Evolutionary conservation across 208 protist species (phyloP), one percentile per base, ranked within the genome.

Genomic region (Porcisia hertigi): DNA sequence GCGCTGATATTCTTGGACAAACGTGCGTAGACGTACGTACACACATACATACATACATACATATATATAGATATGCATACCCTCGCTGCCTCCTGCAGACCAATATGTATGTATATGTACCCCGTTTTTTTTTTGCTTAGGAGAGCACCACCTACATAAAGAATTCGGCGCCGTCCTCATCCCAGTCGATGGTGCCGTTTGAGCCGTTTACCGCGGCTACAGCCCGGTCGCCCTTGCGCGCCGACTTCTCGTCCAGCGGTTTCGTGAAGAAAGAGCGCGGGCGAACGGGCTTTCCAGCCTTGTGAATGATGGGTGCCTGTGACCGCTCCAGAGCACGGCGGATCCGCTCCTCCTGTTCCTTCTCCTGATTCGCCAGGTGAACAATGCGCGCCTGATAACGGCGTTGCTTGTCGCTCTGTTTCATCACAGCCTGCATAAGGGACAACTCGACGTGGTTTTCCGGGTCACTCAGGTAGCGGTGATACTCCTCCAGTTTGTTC

Each of bases 401-500:
- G 3, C 95, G 87, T 79, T 97, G 86, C 87, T 96, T 96, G 78
- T 97, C 93, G 70, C 88, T 88, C 11, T 85, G 79, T 82, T 96
- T 98, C 78, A 96, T 91, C 25, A 96, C 86, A 20, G 81, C 71
- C 76, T 87, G 80, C 59, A 97, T 90, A 25, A 96, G 78, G 6
- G 86, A 52, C 25, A 88, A 73, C n/a, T 94, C 91, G 45, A 95
- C 83, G 20, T 85, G 86, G 73, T 93, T 91, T 73, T 82, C 71
- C 12, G 87, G 79, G 67, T 94, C 82, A 36, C 41, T 84, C 34
- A 95, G 92, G 80, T 90, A 93, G 47, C 88, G 93, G 76, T 93
- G 90, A 64, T 92, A 93, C 84, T 96, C 92, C 76, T 98, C 94
- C 34, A 98, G 75, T 74, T 97, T 97, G 72, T 90, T 96, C 71